These are phyloP conservation scores for Lipomyces spencermartinsiae DNA, from an alignment of 805 yeast species.

Conservation along the genomic window DNA sequence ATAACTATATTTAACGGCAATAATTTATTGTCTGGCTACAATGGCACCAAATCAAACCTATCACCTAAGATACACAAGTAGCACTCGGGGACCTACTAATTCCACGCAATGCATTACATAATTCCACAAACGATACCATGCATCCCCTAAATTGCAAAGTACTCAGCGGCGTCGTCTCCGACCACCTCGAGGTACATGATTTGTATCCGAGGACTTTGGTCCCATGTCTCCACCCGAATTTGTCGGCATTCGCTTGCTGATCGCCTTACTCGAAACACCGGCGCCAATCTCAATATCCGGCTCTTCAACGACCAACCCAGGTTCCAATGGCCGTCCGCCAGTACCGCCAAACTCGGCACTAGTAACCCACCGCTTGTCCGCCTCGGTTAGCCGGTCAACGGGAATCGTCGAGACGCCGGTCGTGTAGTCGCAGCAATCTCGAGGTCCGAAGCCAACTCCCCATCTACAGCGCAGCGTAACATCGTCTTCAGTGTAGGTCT, in stretches of 20 bases:
- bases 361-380: constrained; percentile 88
- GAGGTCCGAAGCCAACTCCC: constrained; percentile 99
- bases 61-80: not conserved
- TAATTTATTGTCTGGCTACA: not conserved
- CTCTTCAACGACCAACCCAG: constrained; percentile 89
- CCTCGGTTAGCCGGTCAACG: constrained; percentile 85
- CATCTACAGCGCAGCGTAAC: constrained; percentile 83
- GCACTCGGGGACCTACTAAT: not conserved
- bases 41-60: not conserved
- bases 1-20: not conserved
- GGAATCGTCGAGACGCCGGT: constrained; percentile 90
- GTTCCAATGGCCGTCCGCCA: constrained; percentile 78
- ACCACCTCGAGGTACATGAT: constrained; percentile 4
- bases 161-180: constrained; percentile 10
- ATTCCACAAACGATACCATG: not conserved
- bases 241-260: constrained; percentile 90
- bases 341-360: constrained; percentile 97
- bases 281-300: constrained; percentile 97
- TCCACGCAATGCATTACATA: not conserved
- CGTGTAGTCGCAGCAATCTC: constrained; percentile 96
- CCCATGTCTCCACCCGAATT: constrained; percentile 61
- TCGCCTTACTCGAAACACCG: constrained; percentile 90
- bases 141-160: not conserved
- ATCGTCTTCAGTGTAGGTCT: constrained; percentile 60
- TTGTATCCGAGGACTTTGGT: constrained; percentile 26